Evolutionary conservation across 345 rosid genomes (phyloP).

Genomic region (Dipteronia dyeriana): DNA sequence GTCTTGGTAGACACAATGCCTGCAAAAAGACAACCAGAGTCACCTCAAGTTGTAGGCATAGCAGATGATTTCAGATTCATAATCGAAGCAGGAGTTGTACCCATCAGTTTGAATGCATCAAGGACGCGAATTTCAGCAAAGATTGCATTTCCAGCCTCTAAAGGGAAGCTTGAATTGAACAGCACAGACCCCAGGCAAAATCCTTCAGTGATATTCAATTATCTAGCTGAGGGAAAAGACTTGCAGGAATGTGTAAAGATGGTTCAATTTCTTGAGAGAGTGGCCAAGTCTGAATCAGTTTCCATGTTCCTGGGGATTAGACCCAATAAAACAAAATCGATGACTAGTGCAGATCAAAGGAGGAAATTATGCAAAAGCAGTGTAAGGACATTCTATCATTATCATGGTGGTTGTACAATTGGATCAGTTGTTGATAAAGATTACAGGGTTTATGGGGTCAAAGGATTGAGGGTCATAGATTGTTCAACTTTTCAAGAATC

Average conservation of each 20-base stretch:
- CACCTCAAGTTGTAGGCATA: slow-evolving; percentile 71
- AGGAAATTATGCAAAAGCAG: slow-evolving; percentile 57
- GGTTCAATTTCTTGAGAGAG: slow-evolving; percentile 53
- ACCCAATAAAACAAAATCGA: slow-evolving; percentile 27
- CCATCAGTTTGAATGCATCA: slow-evolving; percentile 45
- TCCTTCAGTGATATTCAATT: slow-evolving; percentile 69
- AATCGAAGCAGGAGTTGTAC: slow-evolving; percentile 52
- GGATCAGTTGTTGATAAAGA: slow-evolving; percentile 64
- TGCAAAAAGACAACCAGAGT: slow-evolving; percentile 49
- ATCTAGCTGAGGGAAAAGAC: slow-evolving; percentile 53
- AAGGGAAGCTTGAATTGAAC: slow-evolving; percentile 57
- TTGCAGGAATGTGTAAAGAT: slow-evolving; percentile 52
- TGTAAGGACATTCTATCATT: slow-evolving; percentile 67
- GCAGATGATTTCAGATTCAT: slow-evolving; percentile 54
- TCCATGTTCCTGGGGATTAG: slow-evolving; percentile 42
- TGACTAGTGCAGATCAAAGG: slow-evolving; percentile 36
- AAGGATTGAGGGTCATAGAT: slow-evolving; percentile 63
- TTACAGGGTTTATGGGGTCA: slow-evolving; percentile 52
- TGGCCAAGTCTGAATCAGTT: slow-evolving; percentile 55
- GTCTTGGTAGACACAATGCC: slow-evolving; percentile 43
- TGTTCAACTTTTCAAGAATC: slow-evolving; percentile 74
- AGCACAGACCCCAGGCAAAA: slow-evolving; percentile 60
- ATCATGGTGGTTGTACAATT: slow-evolving; percentile 60
- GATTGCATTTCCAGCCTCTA: slow-evolving; percentile 66
- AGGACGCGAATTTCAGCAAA: slow-evolving; percentile 58